Conservation (phyloP, 805 yeast species). For the Hyphopichia homilentoma region DNA sequence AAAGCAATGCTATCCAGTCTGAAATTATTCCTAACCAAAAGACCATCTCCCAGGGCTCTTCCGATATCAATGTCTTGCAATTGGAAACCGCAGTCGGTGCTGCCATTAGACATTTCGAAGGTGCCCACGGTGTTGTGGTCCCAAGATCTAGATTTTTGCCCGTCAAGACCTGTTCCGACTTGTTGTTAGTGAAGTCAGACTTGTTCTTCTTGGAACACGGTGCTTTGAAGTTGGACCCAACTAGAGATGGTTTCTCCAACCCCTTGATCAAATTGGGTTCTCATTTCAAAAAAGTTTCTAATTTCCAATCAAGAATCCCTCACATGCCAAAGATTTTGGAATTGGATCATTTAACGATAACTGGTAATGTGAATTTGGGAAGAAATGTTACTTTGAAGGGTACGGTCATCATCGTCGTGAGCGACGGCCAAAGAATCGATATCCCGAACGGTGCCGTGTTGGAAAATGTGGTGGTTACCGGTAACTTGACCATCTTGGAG, state of each 20-base stretch:
- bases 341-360: constrained; percentile 94
- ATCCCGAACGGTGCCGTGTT: constrained; percentile 94
- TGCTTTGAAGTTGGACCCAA: constrained; percentile 75
- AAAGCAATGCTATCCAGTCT: constrained; percentile 72
- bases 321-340: constrained; percentile 96
- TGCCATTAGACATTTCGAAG: constrained; percentile 91
- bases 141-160: constrained; percentile 98
- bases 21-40: constrained; percentile 96
- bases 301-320: constrained; percentile 84
- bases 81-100: constrained; percentile 99
- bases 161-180: constrained; percentile 94
- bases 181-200: constrained; percentile 92
- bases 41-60: constrained; percentile 71
- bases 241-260: constrained; percentile 84
- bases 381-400: constrained; percentile 90
- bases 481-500: constrained; percentile 90
- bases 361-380: constrained; percentile 93
- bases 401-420: constrained; percentile 95
- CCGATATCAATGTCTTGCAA: constrained; percentile 83
- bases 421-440: constrained; percentile 94
- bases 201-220: constrained; percentile 90
- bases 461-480: constrained; percentile 96
- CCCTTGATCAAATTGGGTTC: constrained; percentile 96
- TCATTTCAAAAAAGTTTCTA: constrained; percentile 92
- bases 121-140: constrained; percentile 96